Conservation (phyloP, 2,329 filamentous ascomycete genomes). For the Akanthomyces uredinophilus region DNA sequence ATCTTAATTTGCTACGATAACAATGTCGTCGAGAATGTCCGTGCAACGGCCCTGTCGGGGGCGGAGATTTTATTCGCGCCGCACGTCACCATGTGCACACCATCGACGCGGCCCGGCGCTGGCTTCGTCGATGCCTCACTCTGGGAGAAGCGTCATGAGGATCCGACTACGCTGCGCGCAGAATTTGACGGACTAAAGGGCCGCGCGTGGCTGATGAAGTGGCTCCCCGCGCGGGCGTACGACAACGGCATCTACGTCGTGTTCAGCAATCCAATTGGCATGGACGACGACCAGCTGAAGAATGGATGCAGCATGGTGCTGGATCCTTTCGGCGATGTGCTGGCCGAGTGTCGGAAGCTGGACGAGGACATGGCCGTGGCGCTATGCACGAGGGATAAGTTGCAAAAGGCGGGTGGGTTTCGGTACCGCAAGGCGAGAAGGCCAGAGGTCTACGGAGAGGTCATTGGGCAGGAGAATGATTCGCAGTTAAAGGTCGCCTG, state of each 20-base stretch:
- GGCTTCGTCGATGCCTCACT: constrained; percentile 18
- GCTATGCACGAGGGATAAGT: constrained; percentile 18
- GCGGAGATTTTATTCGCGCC: constrained; percentile 19
- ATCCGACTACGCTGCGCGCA: constrained; percentile 17
- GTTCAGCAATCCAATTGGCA: constrained; percentile 19
- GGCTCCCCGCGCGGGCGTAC: constrained; percentile 18
- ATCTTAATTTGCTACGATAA: constrained; percentile 22
- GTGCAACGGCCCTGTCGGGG: constrained; percentile 15
- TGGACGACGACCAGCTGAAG: constrained; percentile 20
- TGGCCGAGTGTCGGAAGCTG: constrained; percentile 17
- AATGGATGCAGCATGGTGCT: constrained; percentile 20
- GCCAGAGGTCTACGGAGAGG: constrained; percentile 16
- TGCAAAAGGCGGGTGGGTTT: constrained; percentile 16
- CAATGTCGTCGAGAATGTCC: constrained; percentile 20
- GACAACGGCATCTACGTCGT: constrained; percentile 19
- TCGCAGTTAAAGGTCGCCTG: constrained; percentile 16
- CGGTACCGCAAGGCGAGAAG: constrained; percentile 17
- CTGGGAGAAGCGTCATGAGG: constrained; percentile 11
- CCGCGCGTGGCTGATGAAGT: constrained; percentile 20
- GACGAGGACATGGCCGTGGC: constrained; percentile 18
- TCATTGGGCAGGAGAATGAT: constrained; percentile 15
- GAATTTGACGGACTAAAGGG: constrained; percentile 20
- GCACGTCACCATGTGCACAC: constrained; percentile 20
- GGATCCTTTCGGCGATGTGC: constrained; percentile 18
- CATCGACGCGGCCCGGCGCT: constrained; percentile 17